These are phyloP conservation scores for Malus sieversii DNA, from an alignment of 306 rosid species.

Conservation along the genomic window DNA sequence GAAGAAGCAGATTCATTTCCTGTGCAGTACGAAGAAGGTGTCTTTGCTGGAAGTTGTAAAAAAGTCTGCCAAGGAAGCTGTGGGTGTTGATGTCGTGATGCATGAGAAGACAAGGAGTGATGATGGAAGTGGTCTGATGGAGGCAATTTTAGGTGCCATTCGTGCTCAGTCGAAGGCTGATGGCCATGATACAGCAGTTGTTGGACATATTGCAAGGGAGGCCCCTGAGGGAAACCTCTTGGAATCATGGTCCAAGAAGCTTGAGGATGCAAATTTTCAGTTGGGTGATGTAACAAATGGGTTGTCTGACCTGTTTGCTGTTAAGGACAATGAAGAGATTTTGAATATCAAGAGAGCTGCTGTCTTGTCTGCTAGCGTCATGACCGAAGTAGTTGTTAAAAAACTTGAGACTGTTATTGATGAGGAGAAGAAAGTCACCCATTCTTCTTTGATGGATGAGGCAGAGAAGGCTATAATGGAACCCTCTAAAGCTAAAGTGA, in stretches of 20 bases:
- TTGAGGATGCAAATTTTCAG: slow-evolving; percentile 44
- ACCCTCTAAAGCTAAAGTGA: slow-evolving; percentile 67
- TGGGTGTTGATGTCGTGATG: slow-evolving; percentile 67
- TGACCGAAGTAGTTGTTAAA: slow-evolving; percentile 72
- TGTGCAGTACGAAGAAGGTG: slow-evolving; percentile 84
- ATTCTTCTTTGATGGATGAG: slow-evolving; percentile 84
- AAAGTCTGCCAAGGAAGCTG: slow-evolving; percentile 57
- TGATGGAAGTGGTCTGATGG: slow-evolving; percentile 72
- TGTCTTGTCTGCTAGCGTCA: slow-evolving; percentile 58
- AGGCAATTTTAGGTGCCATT: slow-evolving; percentile 54
- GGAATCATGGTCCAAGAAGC: slow-evolving; percentile 68
- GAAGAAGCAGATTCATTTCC: slow-evolving; percentile 69
- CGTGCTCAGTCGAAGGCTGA: slow-evolving; percentile 54
- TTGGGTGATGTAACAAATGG: slow-evolving; percentile 69
- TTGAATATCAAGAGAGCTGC: slow-evolving; percentile 77
- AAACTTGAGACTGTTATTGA: slow-evolving; percentile 90
- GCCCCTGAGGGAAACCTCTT: slow-evolving; percentile 80
- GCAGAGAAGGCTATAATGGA: slow-evolving; percentile 82
- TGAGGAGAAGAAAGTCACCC: slow-evolving; percentile 77
- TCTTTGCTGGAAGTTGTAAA: slow-evolving; percentile 67
- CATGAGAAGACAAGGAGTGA: slow-evolving; percentile 74
- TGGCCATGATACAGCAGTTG: slow-evolving; percentile 40
- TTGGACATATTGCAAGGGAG: slow-evolving; percentile 77
- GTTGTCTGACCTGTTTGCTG: slow-evolving; percentile 60
- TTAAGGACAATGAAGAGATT: slow-evolving; percentile 61